A percentile compares a stretch with the other conserved stretches of the same genome.
Conservation (phyloP, 257 asterid genomes). For the Nicotiana attenuata region DNA sequence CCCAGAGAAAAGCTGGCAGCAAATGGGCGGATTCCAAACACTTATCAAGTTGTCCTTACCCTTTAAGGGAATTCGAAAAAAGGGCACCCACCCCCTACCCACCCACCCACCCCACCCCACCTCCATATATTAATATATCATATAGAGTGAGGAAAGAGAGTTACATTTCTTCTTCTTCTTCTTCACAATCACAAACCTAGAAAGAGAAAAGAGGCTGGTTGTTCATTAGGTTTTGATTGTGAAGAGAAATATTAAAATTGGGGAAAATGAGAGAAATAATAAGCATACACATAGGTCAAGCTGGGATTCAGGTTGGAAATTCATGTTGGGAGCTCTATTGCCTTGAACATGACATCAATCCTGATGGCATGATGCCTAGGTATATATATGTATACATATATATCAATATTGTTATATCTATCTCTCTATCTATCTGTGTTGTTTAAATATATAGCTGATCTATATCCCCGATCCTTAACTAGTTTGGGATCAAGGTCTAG, state of each 20-base stretch:
- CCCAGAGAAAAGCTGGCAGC: constrained; percentile 35
- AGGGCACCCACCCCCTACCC: too few relatives aligned
- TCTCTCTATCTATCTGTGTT: too few relatives aligned
- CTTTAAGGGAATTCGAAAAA: too few relatives aligned
- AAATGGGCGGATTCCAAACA: constrained; percentile 37
- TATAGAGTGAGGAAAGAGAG: neutral
- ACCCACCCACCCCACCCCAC: too few relatives aligned
- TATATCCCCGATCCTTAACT: too few relatives aligned
- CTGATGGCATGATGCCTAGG: constrained; percentile 95
- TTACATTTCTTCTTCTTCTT: neutral
- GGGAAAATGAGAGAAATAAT: constrained; percentile 71
- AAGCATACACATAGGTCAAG: constrained; percentile 87
- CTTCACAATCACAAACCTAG: neutral
- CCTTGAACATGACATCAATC: constrained; percentile 83
- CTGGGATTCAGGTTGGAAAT: constrained; percentile 92
- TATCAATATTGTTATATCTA: too few relatives aligned
- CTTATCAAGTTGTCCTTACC: constrained; percentile 24
- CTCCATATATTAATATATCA: neutral
- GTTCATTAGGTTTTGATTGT: too few relatives aligned
- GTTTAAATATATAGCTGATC: too few relatives aligned
- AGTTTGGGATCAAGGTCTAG: too few relatives aligned
- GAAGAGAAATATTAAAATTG: neutral
- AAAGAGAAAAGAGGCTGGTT: neutral
- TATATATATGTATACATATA: neutral
- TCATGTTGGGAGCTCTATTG: constrained; percentile 87